phyloP scores from a whole-genome alignment of 305 asterid genomes.

The Striga hermonthica region DNA sequence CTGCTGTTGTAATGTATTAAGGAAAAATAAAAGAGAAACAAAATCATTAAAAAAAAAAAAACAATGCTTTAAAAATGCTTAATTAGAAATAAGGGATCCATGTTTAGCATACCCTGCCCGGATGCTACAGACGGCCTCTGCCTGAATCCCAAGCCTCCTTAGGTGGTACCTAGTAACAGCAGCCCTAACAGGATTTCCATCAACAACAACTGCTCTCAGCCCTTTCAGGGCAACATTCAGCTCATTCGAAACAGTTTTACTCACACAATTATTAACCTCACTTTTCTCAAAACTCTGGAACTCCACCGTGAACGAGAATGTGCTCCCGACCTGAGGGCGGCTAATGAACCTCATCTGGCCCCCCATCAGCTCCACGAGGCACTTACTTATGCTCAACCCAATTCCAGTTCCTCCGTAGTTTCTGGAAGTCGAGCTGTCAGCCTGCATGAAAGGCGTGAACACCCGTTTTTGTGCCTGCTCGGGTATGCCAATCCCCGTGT shows the following conservation, averaged over 20 bases:
- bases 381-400: slow-evolving; percentile 88
- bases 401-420: slow-evolving; percentile 94
- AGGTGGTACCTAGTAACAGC: slow-evolving; percentile 77
- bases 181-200: slow-evolving; percentile 75
- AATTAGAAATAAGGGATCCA: slow-evolving; percentile 47
- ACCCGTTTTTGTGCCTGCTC: slow-evolving; percentile 67
- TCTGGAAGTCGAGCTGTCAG: slow-evolving; percentile 93
- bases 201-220: slow-evolving; percentile 63
- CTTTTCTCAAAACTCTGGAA: slow-evolving; percentile 47
- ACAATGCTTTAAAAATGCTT: slow-evolving; percentile 30
- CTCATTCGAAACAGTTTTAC: slow-evolving; percentile 50
- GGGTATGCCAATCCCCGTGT: slow-evolving; percentile 88
- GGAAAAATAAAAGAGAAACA: slow-evolving; percentile 29
- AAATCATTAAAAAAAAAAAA: slow-evolving; percentile 4
- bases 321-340: slow-evolving; percentile 80
- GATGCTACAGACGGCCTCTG: slow-evolving; percentile 53
- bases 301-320: slow-evolving; percentile 70
- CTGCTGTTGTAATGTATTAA: too few relatives aligned
- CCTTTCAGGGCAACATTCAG: slow-evolving; percentile 65
- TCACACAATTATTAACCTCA: slow-evolving; percentile 35
- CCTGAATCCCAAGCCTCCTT: slow-evolving; percentile 72
- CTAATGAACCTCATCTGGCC: slow-evolving; percentile 77
- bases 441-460: slow-evolving; percentile 96
- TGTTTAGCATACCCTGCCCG: slow-evolving; percentile 42
- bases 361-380: slow-evolving; percentile 89